A percentile compares a stretch with the other conserved stretches of the same genome.
Evolutionary conservation across 306 rosid species (phyloP).

Genomic region (Boehmeria nivea): DNA sequence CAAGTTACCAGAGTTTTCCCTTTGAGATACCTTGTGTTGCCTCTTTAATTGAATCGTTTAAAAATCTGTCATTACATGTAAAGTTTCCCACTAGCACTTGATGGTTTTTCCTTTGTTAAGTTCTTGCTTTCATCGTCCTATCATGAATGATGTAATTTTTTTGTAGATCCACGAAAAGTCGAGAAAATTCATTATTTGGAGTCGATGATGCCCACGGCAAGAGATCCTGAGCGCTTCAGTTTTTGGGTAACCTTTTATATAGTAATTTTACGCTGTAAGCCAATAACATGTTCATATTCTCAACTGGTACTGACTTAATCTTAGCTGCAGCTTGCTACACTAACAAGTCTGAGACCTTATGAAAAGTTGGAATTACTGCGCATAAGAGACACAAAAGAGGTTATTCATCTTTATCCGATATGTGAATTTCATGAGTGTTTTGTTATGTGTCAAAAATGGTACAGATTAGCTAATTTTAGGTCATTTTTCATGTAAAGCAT

Average conservation of each 20-base stretch:
- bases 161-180: slow-evolving; percentile 63
- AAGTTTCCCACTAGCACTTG: too few relatives aligned
- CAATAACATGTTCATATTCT: not conserved
- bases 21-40: too few relatives aligned
- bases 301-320: slow-evolving; percentile 13
- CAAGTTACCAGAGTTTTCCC: too few relatives aligned
- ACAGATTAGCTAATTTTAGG: too few relatives aligned
- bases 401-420: slow-evolving; percentile 19
- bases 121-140: too few relatives aligned
- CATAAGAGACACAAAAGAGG: slow-evolving; percentile 80
- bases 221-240: slow-evolving; percentile 86
- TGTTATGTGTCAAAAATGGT: too few relatives aligned
- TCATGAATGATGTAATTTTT: not conserved
- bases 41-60: too few relatives aligned
- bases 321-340: slow-evolving; percentile 64
- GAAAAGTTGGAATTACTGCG: slow-evolving; percentile 82
- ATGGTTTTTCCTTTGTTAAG: too few relatives aligned
- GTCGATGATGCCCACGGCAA: slow-evolving; percentile 73
- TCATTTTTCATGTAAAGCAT: too few relatives aligned
- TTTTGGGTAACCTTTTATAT: slow-evolving; percentile 59
- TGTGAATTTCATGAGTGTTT: not conserved
- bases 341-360: slow-evolving; percentile 67
- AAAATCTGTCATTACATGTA: too few relatives aligned
- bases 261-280: not conserved
- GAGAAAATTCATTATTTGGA: slow-evolving; percentile 69